Conservation (phyloP, 345 rosid species). For the Arabidopsis suecica region DNA sequence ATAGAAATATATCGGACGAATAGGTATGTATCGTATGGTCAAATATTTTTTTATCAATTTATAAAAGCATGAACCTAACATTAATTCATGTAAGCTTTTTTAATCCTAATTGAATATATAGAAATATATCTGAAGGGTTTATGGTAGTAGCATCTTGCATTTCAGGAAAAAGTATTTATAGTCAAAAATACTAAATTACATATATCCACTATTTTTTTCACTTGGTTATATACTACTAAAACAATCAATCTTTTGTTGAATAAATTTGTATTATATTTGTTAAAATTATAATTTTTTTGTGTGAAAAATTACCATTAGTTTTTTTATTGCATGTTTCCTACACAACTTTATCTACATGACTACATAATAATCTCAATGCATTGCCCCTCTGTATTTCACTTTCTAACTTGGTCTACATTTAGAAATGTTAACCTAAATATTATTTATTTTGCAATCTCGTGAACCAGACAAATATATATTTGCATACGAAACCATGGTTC, state of each 20-base stretch:
- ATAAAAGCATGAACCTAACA: slow-evolving; percentile 1
- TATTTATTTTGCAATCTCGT: not conserved
- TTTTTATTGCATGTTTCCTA: too few relatives aligned
- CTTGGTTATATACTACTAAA: not conserved
- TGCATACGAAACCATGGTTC: slow-evolving; percentile 14
- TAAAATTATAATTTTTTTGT: too few relatives aligned
- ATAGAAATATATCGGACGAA: too few relatives aligned
- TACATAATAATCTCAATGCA: not conserved
- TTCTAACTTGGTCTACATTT: not conserved
- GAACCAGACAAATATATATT: not conserved
- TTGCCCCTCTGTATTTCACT: not conserved
- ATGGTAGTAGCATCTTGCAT: not conserved
- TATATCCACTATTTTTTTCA: not conserved
- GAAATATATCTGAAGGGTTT: not conserved
- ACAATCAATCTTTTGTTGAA: not conserved
- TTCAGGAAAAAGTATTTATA: not conserved
- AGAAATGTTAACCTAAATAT: not conserved
- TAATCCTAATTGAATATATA: not conserved
- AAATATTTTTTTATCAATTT: not conserved
- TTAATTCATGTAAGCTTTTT: not conserved
- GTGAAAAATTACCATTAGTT: too few relatives aligned
- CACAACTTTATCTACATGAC: too few relatives aligned
- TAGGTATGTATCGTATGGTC: not conserved
- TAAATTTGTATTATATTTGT: too few relatives aligned
- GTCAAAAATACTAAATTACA: not conserved